phyloP scores from a whole-genome alignment of 352 stramenopile species.

The Phytophthora citricola region DNA sequence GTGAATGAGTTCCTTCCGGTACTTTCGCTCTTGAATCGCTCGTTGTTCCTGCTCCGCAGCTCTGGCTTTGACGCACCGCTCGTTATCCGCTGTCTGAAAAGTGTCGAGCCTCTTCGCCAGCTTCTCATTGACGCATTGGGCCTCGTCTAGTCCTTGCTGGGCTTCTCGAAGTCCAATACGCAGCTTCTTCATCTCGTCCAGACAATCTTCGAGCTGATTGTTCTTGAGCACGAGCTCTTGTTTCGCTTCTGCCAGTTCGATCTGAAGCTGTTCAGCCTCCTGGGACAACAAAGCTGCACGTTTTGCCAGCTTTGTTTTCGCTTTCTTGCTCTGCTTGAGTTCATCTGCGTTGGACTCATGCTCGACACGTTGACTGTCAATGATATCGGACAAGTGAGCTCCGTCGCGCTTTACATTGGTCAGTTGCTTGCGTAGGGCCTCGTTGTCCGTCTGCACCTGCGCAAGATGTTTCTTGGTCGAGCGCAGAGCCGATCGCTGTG shows the following conservation, averaged over 20 bases:
- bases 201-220: constrained; percentile 29
- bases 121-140: constrained; percentile 16
- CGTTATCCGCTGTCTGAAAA: constrained; percentile 10
- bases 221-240: constrained; percentile 54
- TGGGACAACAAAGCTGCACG: constrained; percentile 11
- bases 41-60: constrained; percentile 32
- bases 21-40: constrained; percentile 30
- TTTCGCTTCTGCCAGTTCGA: constrained; percentile 33
- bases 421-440: constrained; percentile 51
- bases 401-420: constrained; percentile 43
- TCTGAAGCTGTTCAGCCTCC: constrained; percentile 33
- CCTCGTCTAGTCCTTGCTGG: constrained; percentile 12
- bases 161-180: constrained; percentile 30
- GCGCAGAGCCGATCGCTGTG: constrained; percentile 39
- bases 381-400: constrained; percentile 46
- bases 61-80: constrained; percentile 10
- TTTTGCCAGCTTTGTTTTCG: constrained; percentile 28
- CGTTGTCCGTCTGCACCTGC: constrained; percentile 39
- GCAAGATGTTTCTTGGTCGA: constrained; percentile 48
- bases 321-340: constrained; percentile 27
- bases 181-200: constrained; percentile 28
- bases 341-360: constrained; percentile 35
- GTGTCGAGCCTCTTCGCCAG: constrained; percentile 26
- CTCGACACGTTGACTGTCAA: constrained; percentile 50
- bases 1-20: constrained; percentile 47